Base-by-base conservation (phyloP, 1,284 basidiomycete genomes). In the Sporisorium scitamineum region DNA sequence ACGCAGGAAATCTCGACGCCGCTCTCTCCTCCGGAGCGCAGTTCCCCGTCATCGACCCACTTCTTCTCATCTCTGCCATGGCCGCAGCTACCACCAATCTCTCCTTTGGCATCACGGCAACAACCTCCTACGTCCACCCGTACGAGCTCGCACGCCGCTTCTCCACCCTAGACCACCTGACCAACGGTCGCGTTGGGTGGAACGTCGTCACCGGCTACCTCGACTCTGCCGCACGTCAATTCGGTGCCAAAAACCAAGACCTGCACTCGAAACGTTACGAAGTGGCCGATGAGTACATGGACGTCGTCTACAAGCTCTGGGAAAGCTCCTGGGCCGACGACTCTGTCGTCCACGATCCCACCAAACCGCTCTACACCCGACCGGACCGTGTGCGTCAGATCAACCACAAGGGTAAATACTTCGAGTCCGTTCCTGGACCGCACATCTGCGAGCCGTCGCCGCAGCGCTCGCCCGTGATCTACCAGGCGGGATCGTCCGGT, bases 291-390 rank as follows among this genome's bases (percentile, higher is more conserved):
- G 81, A 81, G 47, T 80, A 80, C 63, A 80, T 80, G 79, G 79
- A 74, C 34, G 71, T 85, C 1, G 75, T 85, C n/a, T 86, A 86
- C 81, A 86, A 86, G 80, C 80, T 86, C 10, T 86, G 85, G 85
- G 86, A 86, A 52, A 74, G 74, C n/a, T 77, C 70, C 14, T 86
- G 86, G 86, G 78, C 81, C 20, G 85, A 86, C 57, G 83, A 86
- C 47, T 82, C 86, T 0, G 80, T 86, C 1, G 48, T 70, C 13
- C 70, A 79, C 31, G 83, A 86, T 22, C 20, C 65, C 0, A 26
- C 0, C 11, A 39, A 53, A 2, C 65, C 41, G 31, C 18, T 85
- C 18, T 86, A 80, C 57, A 79, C 84, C 20, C 67, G 76, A 3
- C 85, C 86, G 0, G 62, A 73, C 18, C 58, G 78, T 14, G 83